These are phyloP conservation scores for Sporodiniella umbellata DNA, from an alignment of 371 early-diverging fungal species.

Conservation along the genomic window DNA sequence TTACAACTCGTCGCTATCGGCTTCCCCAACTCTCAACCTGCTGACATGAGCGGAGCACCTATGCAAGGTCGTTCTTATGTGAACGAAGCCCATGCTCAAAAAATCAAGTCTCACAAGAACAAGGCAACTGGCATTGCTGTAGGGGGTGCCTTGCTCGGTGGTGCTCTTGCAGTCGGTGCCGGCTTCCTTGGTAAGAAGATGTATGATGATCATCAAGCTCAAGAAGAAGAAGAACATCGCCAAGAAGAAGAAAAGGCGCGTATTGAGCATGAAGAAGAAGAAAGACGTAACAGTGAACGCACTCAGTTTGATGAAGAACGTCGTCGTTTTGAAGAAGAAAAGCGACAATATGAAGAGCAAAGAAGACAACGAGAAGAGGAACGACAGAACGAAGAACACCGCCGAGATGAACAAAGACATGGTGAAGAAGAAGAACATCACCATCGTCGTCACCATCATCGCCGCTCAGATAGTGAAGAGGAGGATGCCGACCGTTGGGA, in stretches of 20 bases:
- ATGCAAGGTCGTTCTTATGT: conserved; percentile 47
- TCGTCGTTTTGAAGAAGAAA: conserved; percentile 14
- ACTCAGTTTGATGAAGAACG: conserved; percentile 22
- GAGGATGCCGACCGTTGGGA: conserved; percentile 43
- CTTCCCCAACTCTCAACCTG: conserved; percentile 41
- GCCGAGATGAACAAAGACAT: background rate
- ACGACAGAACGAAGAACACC: background rate
- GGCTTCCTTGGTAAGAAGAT: conserved; percentile 51
- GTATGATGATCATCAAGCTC: conserved; percentile 33
- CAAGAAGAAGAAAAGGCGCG: conserved; percentile 28
- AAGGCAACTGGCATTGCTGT: conserved; percentile 46
- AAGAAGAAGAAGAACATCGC: conserved; percentile 34
- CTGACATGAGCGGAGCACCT: conserved; percentile 23
- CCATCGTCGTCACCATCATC: background rate
- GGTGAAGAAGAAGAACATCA: conserved; percentile 1
- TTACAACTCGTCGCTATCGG: conserved; percentile 47
- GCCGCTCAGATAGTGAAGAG: background rate
- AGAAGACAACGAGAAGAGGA: background rate
- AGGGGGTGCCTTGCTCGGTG: conserved; percentile 46
- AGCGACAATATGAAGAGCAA: conserved; percentile 4
- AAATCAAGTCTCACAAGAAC: conserved; percentile 46
- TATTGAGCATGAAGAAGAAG: conserved; percentile 23
- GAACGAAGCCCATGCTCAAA: conserved; percentile 44
- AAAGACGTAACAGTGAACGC: conserved; percentile 8
- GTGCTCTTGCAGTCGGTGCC: conserved; percentile 50